These are phyloP conservation scores for Aureobasidium sp. DNA, from an alignment of 2,329 filamentous ascomycete genomes.

Conservation along the genomic window DNA sequence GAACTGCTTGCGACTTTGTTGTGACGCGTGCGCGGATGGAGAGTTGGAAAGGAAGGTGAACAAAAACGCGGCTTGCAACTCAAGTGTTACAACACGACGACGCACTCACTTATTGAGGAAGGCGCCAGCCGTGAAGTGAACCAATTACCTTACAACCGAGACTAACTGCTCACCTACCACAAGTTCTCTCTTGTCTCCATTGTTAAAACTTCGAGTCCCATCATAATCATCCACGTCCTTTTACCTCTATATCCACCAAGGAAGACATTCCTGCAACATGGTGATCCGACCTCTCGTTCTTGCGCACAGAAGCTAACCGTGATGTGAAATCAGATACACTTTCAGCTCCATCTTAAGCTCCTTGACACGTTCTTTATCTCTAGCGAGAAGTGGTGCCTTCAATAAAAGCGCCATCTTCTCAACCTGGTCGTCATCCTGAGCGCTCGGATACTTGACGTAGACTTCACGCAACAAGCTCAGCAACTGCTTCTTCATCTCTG, in stretches of 20 bases:
- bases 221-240: not conserved
- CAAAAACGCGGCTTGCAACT: not conserved
- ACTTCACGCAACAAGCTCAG: not conserved
- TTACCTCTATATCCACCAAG: not conserved
- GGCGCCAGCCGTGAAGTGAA: not conserved
- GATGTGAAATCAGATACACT: not conserved
- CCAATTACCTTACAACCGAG: not conserved
- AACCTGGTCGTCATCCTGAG: not conserved
- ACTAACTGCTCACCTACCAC: not conserved
- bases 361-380: not conserved
- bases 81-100: not conserved
- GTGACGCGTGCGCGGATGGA: not conserved
- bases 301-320: not conserved
- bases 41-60: not conserved
- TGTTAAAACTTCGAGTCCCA: not conserved
- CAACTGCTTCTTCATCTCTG: not conserved
- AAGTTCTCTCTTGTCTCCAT: not conserved
- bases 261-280: not conserved
- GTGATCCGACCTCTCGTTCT: not conserved
- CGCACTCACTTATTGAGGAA: not conserved
- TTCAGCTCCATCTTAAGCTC: constrained; percentile 4
- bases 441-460: constrained; percentile 1
- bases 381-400: not conserved
- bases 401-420: not conserved
- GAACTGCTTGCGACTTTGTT: not conserved